Evolutionary conservation across 2,329 filamentous ascomycete genomes (phyloP), one percentile per base, ranked within the genome.

Genomic region (Sporothrix brasiliensis): DNA sequence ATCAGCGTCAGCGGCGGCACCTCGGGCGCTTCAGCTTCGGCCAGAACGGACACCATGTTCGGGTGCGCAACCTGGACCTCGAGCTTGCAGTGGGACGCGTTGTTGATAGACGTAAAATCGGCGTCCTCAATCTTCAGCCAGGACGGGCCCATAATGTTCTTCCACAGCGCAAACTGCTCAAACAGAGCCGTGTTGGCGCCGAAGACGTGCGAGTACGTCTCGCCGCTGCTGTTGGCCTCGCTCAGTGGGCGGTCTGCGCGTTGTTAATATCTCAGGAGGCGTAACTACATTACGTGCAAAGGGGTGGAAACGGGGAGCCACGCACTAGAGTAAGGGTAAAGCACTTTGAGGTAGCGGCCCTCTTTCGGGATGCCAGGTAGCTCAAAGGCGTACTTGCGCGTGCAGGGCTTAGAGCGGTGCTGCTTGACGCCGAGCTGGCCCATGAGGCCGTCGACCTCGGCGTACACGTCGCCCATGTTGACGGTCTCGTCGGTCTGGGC

Each of bases 121-220:
- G 92, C 92, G 74, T 91, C 90, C 74, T 93, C 87, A 69, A 99
- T 95, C 77, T 91, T 94, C 60, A 99, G 86, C 95, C 95, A 99
- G 79, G 95, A 98, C 41, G 95, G 95, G 1, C 95, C 95, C 94
- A 97, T 99, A 75, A 99, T 92, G 77, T 97, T 97, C 82, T 97
- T 98, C 92, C 94, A 97, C 5, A 99, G 85, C 24, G 99, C 95
- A 77, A 99, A 99, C 76, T 99, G 95, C 80, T 99, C 95, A 76
- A 99, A 99, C 0, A 99, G 85, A 0, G 92, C 89, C 0, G 95
- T 99, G 79, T 95, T 97, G 70, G 91, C 91, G 39, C 96, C 95
- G 75, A 99, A 99, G 30, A 97, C 90, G 74, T 92, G 92, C 1
- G 94, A 97, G 78, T 94, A 99, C 0, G 95, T 98, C 78, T 97